Evolutionary conservation across 768 basidiomycete genomes (phyloP), one percentile per base, ranked within the genome.

Genomic region (Amanita pseudoporphyria): DNA sequence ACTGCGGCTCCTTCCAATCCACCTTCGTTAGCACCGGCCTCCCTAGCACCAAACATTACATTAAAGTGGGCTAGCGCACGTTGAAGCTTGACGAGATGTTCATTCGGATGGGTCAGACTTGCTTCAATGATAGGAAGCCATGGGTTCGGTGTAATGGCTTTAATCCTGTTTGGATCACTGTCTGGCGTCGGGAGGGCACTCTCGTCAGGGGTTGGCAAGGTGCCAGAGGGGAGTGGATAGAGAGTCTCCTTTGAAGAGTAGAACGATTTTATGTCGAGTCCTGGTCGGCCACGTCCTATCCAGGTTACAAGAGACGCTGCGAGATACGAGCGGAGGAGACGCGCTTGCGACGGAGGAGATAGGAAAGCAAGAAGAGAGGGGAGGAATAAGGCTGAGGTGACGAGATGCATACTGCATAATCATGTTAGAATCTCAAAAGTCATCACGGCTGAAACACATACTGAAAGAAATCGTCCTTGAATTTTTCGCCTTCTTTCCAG

Each of bases 361-460:
- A 78, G 61, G 30, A 56, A 56, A 0, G 68, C 68, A 30, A 72
- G 55, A 37, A 79, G 50, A 1, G 81, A 74, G 0, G 78, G 69
- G 22, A 84, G 58, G 67, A 85, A 83, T 18, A 83, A 57, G 3
- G 77, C 69, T 3, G 82, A 83, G 0, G 84, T 88, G 33, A 85
- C 73, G 1, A 81, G 63, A 54, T 79, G 85, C 65, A 82, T 77
- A 12, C 82, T 86, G 22, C 12, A 26, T 19, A 41, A 3, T 33
- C 44, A 28, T 13, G 41, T 42, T 39, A 44, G 14, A 18, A 19
- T 50, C 35, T 5, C 45, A 21, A n/a, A 19, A 38, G 0, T n/a
- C 39, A 45, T 33, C 42, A 31, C 5, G 4, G 21, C 30, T 13
- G 35, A 18, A 9, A 47, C 6, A 30, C 81, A 54, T 52, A 84